Evolutionary conservation across 2,329 filamentous ascomycete genomes (phyloP), one percentile per base, ranked within the genome.

Genomic region (Herpotrichia juniperi): DNA sequence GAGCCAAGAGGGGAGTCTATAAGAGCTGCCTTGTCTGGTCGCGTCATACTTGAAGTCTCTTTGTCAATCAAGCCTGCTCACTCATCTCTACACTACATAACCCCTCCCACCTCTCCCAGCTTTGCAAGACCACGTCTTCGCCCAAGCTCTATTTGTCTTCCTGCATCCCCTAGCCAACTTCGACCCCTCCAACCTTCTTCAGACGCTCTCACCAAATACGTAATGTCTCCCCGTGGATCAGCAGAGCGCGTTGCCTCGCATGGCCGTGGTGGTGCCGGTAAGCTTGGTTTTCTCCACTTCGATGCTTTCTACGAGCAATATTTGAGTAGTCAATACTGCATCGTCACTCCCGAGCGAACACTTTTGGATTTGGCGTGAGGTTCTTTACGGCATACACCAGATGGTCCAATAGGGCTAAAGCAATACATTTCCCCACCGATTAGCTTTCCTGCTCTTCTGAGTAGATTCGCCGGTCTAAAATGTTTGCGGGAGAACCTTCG

Each of bases 181-280:
- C 31, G 19, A 26, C 12, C 26, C 21, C 16, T 31, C n/a, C 28
- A 31, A 44, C 8, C 37, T 24, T 19, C 17, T n/a, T 31, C 32
- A 11, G 17, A 42, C 10, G 14, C 48, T 50, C 17, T 39, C 34
- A 42, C 28, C 40, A 21, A 31, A 42, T n/a, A 21, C 47, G 58
- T 7, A 28, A 68, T 67, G 63, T 45, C 61, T 51, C 58, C 58
- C 46, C 64, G 61, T 55, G 5, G 8, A 19, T 40, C 37, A 11
- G 8, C 10, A 8, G 57, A 65, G 16, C 69, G 73, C 48, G 64
- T 71, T 46, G 62, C 72, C 42, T 90, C 88, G 34, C 86, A 90
- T 66, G 90, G 90, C 64, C 88, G 90, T 57, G 90, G 90, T 67
- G 90, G 90, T 68, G 90, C 89, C 57, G 89, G 81, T 82, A 72